A percentile compares a stretch with the other conserved stretches of the same genome.
These are phyloP conservation scores for Pythium biforme DNA, from an alignment of 352 stramenopile species.

Conservation along the genomic window DNA sequence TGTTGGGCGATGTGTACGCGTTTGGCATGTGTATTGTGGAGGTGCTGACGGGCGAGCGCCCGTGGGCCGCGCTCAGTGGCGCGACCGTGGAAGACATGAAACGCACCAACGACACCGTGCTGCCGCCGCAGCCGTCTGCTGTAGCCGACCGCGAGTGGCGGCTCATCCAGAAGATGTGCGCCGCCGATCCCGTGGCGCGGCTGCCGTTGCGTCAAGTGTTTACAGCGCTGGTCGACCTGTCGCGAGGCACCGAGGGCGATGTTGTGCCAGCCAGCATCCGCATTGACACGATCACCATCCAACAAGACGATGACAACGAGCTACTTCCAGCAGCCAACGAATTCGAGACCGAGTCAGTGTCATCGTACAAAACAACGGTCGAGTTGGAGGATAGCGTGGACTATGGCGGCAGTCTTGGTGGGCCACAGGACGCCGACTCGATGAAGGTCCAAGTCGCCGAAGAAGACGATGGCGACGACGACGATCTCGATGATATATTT, in stretches of 20 bases:
- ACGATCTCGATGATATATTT: not conserved
- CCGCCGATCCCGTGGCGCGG: conserved; percentile 39
- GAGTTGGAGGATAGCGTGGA: conserved; percentile 3
- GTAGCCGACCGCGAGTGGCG: conserved; percentile 48
- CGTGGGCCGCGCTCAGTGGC: conserved; percentile 49
- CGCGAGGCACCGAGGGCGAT: conserved; percentile 6
- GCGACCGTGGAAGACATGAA: conserved; percentile 55
- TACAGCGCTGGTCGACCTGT: conserved; percentile 42
- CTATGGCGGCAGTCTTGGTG: not conserved
- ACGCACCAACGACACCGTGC: conserved; percentile 18
- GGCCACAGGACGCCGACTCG: not conserved
- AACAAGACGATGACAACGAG: conserved; percentile 1
- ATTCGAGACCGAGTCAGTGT: conserved; percentile 24
- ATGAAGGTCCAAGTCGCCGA: not conserved
- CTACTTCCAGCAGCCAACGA: not conserved
- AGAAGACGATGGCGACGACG: not conserved
- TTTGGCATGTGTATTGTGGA: conserved; percentile 84
- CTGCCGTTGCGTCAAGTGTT: conserved; percentile 51
- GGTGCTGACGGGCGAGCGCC: conserved; percentile 44
- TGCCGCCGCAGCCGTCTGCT: conserved; percentile 48
- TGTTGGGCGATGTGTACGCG: conserved; percentile 61
- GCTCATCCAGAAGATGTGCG: conserved; percentile 68
- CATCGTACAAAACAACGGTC: conserved; percentile 26
- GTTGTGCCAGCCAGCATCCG: conserved; percentile 8
- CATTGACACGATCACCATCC: conserved; percentile 1